A percentile compares a stretch with the other conserved stretches of the same genome.
Evolutionary conservation across 2,329 filamentous ascomycete species (phyloP).

Genomic region (Knoxdaviesia capensis): DNA sequence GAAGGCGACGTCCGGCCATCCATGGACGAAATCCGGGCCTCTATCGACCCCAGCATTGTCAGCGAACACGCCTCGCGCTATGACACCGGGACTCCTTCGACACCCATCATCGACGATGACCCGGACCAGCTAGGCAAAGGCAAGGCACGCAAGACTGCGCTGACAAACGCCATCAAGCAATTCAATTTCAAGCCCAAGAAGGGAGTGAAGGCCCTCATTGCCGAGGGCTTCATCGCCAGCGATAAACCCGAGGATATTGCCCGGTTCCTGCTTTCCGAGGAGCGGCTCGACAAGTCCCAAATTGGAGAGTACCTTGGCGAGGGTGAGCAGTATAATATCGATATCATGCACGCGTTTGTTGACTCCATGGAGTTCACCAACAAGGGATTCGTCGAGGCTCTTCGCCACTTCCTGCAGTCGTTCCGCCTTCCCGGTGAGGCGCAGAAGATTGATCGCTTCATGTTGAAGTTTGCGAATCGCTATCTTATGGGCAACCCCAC

Average conservation of each 20-base stretch:
- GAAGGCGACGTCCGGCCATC: slow-evolving; percentile 18
- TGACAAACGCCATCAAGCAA: slow-evolving; percentile 70
- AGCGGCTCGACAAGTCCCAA: slow-evolving; percentile 73
- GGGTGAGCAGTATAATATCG: slow-evolving; percentile 80
- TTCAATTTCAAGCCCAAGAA: slow-evolving; percentile 98
- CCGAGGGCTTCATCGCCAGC: slow-evolving; percentile 72
- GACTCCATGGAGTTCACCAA: slow-evolving; percentile 87
- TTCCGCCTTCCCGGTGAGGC: slow-evolving; percentile 91
- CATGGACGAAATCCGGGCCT: slow-evolving; percentile 29
- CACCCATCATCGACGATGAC: slow-evolving; percentile 64
- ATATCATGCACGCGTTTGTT: slow-evolving; percentile 96
- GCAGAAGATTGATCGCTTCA: slow-evolving; percentile 98
- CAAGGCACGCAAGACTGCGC: slow-evolving; percentile 80
- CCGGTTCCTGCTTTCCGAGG: slow-evolving; percentile 59
- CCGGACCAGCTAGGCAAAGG: slow-evolving; percentile 86
- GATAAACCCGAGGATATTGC: slow-evolving; percentile 68
- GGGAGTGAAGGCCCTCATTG: slow-evolving; percentile 65
- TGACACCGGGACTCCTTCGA: slow-evolving; percentile 33
- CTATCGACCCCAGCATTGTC: slow-evolving; percentile 47
- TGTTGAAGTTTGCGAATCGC: slow-evolving; percentile 95
- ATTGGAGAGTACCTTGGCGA: slow-evolving; percentile 91
- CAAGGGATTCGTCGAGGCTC: slow-evolving; percentile 77
- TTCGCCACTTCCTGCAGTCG: slow-evolving; percentile 80
- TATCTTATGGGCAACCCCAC: slow-evolving; percentile 92
- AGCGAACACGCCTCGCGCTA: slow-evolving; percentile 38